phyloP scores from a whole-genome alignment of 2,329 filamentous ascomycete species.

The Emmonsia crescens region DNA sequence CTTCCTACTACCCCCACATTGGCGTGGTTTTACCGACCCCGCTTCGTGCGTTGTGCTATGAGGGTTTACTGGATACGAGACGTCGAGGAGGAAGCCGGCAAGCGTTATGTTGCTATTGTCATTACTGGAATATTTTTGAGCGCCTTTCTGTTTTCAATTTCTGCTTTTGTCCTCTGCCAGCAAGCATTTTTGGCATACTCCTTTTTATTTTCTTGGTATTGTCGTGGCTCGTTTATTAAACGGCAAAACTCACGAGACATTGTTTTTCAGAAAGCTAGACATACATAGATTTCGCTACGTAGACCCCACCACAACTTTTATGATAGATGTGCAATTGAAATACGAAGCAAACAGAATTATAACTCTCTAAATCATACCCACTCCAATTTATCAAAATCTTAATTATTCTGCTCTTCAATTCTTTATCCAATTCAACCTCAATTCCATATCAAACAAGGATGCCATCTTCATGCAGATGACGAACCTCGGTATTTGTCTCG shows the following conservation, averaged over 20 bases:
- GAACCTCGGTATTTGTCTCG: neutral
- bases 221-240: too few species aligned
- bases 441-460: neutral
- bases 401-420: neutral
- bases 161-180: too few species aligned
- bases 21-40: neutral
- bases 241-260: too few species aligned
- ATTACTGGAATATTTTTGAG: too few species aligned
- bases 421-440: neutral
- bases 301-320: neutral
- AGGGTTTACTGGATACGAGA: too few species aligned
- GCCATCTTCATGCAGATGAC: neutral
- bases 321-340: neutral
- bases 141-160: too few species aligned
- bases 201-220: too few species aligned
- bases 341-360: neutral
- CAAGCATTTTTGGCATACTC: too few species aligned
- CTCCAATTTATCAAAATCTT: neutral
- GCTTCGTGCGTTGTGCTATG: too few species aligned
- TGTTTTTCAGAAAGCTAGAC: neutral
- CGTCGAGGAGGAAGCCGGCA: too few species aligned
- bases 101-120: too few species aligned
- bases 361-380: neutral
- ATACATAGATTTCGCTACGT: neutral
- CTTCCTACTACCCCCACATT: neutral